Percentiles rank a stretch among this genome's conserved stretches.
phyloP scores from a whole-genome alignment of 352 stramenopile species.

The Pythium pyrilobum region DNA sequence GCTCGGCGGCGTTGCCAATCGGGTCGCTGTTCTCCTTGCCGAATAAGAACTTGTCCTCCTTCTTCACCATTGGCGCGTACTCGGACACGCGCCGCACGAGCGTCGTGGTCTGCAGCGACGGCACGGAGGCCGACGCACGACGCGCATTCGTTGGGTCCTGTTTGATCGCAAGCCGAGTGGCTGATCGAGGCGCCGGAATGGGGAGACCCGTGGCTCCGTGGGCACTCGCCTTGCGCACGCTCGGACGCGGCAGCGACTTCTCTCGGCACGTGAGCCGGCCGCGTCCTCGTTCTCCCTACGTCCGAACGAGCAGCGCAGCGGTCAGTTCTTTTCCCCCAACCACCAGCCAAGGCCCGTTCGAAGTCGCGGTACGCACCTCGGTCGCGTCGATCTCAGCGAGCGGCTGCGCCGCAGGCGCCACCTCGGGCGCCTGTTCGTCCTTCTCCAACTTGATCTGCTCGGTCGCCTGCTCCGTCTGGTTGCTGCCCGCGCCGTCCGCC shows the following conservation, averaged over 20 bases:
- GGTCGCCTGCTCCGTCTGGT: constrained; percentile 20
- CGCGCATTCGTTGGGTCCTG: constrained; percentile 4
- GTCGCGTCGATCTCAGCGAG: constrained; percentile 7
- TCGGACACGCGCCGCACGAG: not conserved
- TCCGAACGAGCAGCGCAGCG: too few relatives aligned
- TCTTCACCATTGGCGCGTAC: constrained; percentile 1
- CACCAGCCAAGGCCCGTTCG: too few relatives aligned
- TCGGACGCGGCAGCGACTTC: constrained; percentile 13
- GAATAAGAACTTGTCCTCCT: not conserved
- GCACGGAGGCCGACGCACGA: constrained; percentile 8
- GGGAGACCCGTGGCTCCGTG: not conserved
- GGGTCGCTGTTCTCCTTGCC: constrained; percentile 18
- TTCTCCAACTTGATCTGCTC: constrained; percentile 3
- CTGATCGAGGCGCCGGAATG: constrained; percentile 7
- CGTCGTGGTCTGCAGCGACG: not conserved
- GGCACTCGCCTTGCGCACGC: constrained; percentile 13
- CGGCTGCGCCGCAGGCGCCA: not conserved
- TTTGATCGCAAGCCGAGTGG: constrained; percentile 14
- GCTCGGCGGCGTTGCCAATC: not conserved
- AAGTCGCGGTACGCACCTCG: too few relatives aligned
- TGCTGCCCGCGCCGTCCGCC: constrained; percentile 5
- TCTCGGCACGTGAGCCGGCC: constrained; percentile 14
- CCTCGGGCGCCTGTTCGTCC: not conserved
- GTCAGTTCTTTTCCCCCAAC: too few relatives aligned
- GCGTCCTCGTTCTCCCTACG: not conserved